Base-by-base conservation (phyloP, 768 basidiomycete species). In the Leucocoprinus sp. region DNA sequence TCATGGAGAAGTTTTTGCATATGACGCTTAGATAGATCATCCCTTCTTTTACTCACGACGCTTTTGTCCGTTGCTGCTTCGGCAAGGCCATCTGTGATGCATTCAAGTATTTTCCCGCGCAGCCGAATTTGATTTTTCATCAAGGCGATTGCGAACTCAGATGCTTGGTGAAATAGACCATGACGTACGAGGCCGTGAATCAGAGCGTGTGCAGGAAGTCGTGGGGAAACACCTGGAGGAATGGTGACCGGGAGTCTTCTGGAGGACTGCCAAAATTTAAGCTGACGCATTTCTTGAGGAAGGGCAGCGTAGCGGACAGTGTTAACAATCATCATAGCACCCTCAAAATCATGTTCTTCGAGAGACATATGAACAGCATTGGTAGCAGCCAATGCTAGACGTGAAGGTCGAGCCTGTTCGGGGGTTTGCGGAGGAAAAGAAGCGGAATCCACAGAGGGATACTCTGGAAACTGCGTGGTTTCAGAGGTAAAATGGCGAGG, bases 141-240 rank as follows among this genome's bases (percentile, higher is more conserved):
- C 69, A 87, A 69, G 18, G 65, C 53, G 2, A 72, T 60, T 0
- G 78, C 69, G 4, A 77, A 68, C 22, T 58, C 56, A 23, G 68
- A 65, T 0, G 82, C 84, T 37, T 74, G 69, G 42, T 66, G 56
- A 1, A 63, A 48, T 42, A 72, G 60, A 2, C 79, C 74, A 5
- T 62, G 50, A 40, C 81, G 78, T 17, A 88, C 55, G 29, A 86
- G 67, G 23, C 72, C 69, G 40, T 90, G 86, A 8, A 89, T 52
- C 31, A 89, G 66, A 21, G 69, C 64, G 52, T 89, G 85, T 0
- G 76, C 72, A 14, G 80, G 62, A 2, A 88, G 64, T 17, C 76
- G 77, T 2, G 76, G 72, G 19, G 84, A 74, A 8, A 84, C 62
- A 0, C 69, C 60, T 27, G 59, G 63, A 38, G 69, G 67, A 50